phyloP scores from a whole-genome alignment of 768 basidiomycete genomes.

The Trametes coccinea region DNA sequence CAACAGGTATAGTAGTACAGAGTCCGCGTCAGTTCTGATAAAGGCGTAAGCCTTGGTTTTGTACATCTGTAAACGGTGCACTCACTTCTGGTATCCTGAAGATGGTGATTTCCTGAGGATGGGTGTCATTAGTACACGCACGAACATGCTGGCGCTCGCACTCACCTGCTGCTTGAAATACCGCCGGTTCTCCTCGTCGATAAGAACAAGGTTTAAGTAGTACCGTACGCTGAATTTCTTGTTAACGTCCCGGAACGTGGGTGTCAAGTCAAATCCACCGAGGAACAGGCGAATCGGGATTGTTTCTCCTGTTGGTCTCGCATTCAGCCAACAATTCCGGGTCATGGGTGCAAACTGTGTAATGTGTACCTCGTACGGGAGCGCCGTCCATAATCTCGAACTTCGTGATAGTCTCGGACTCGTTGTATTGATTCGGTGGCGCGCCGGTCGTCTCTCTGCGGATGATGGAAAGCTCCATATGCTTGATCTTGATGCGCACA shows the following conservation, averaged over 20 bases:
- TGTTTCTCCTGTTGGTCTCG: slow-evolving; percentile 71
- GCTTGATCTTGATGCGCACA: slow-evolving; percentile 98
- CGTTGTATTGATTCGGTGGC: slow-evolving; percentile 99
- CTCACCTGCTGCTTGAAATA: slow-evolving; percentile 95
- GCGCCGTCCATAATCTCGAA: slow-evolving; percentile 99
- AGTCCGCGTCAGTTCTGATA: slow-evolving; percentile 38
- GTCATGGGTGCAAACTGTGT: neutral
- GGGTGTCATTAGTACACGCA: neutral
- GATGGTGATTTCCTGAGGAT: neutral
- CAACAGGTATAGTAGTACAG: slow-evolving; percentile 29
- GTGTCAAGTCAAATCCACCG: slow-evolving; percentile 97
- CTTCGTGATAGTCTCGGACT: slow-evolving; percentile 98
- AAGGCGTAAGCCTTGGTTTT: neutral
- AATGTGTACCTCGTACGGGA: slow-evolving; percentile 79
- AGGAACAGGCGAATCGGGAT: slow-evolving; percentile 98
- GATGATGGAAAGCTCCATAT: slow-evolving; percentile 99
- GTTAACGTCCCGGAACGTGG: slow-evolving; percentile 98
- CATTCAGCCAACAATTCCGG: neutral
- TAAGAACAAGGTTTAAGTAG: slow-evolving; percentile 77
- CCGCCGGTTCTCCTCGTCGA: slow-evolving; percentile 96
- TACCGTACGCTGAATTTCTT: slow-evolving; percentile 64
- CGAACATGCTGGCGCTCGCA: neutral
- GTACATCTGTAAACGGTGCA: neutral
- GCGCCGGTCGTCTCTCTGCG: slow-evolving; percentile 95
- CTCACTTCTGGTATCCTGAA: slow-evolving; percentile 87